A percentile compares a stretch with the other conserved stretches of the same genome.
These are phyloP conservation scores for Pyricularia pennisetigena DNA, from an alignment of 2,329 filamentous ascomycete species.

Conservation along the genomic window DNA sequence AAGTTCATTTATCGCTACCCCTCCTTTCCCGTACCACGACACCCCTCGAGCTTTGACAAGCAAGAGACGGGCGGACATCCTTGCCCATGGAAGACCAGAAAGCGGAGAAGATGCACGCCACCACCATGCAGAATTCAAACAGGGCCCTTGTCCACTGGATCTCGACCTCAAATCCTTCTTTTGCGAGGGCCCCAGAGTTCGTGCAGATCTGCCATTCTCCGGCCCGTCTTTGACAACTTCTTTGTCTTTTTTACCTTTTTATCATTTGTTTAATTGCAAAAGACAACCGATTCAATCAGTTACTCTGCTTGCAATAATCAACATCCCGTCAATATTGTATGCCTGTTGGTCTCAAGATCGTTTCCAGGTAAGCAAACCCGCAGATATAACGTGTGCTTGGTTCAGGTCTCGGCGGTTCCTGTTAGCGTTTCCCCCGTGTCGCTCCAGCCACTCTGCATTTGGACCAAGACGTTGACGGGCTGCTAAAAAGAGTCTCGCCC, in stretches of 20 bases:
- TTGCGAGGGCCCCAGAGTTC: not conserved
- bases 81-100: not conserved
- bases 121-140: not conserved
- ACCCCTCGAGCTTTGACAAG: not conserved
- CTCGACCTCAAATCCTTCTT: not conserved
- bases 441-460: not conserved
- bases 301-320: not conserved
- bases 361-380: not conserved
- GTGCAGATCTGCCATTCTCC: not conserved
- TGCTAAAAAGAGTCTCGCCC: not conserved
- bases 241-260: not conserved
- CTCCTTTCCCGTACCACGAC: slow-evolving; percentile 3
- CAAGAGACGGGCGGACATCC: not conserved
- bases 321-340: not conserved
- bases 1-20: slow-evolving; percentile 6
- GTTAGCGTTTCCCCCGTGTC: not conserved
- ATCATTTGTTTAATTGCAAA: not conserved
- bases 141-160: not conserved
- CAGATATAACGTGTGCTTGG: not conserved
- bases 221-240: not conserved
- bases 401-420: not conserved
- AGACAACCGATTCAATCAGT: not conserved
- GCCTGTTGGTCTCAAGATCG: not conserved
- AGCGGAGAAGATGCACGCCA: not conserved
- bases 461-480: slow-evolving; percentile 1